Percentiles rank a stretch among this genome's conserved stretches.
Evolutionary conservation across 495 filamentous ascomycete genomes (phyloP).

Genomic region (Aspergillus kassunensis): DNA sequence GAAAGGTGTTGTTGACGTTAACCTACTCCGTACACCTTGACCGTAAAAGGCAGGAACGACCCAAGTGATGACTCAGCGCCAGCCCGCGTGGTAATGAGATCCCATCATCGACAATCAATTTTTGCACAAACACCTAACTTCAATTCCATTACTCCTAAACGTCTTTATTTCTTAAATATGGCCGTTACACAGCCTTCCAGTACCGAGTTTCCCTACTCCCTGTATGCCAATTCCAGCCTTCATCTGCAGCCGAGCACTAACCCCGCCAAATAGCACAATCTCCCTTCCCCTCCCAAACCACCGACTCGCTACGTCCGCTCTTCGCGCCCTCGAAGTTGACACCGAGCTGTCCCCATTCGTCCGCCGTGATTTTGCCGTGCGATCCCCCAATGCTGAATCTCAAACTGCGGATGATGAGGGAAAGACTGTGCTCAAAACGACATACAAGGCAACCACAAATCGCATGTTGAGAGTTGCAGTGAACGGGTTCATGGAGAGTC

Average conservation of each 20-base stretch:
- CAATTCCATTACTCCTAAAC: not conserved
- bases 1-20: too few species aligned
- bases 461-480: constrained; percentile 95
- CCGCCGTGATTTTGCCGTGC: constrained; percentile 62
- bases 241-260: constrained; percentile 8
- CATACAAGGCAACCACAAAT: constrained; percentile 87
- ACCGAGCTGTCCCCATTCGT: constrained; percentile 83
- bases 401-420: constrained; percentile 27
- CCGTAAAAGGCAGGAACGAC: too few species aligned
- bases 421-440: constrained; percentile 61
- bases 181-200: constrained; percentile 21
- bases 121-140: too few species aligned
- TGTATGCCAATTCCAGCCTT: constrained; percentile 64
- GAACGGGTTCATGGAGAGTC: constrained; percentile 95
- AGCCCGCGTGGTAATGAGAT: too few species aligned
- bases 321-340: constrained; percentile 77
- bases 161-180: constrained; percentile 3
- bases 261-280: constrained; percentile 55
- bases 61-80: too few species aligned
- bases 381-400: constrained; percentile 27
- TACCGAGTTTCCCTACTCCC: constrained; percentile 63
- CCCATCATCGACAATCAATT: too few species aligned
- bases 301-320: constrained; percentile 72
- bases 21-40: too few species aligned
- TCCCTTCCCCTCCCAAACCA: constrained; percentile 78